A percentile compares a stretch with the other conserved stretches of the same genome.
Evolutionary conservation across 2,329 filamentous ascomycete genomes (phyloP).

Genomic region (Nigrospora sphaerica): DNA sequence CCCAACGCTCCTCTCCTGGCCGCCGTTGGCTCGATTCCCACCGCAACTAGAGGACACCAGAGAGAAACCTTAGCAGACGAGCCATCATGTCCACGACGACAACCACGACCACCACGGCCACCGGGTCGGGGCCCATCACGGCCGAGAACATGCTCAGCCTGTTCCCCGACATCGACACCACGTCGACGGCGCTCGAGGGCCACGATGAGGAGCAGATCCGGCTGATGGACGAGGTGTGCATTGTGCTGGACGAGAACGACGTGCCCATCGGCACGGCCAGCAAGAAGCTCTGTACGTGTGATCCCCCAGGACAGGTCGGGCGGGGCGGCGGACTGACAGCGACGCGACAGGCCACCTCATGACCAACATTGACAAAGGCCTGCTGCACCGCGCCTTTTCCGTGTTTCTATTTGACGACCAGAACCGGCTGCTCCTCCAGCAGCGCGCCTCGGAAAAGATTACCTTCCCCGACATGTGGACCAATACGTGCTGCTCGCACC

Average conservation of each 20-base stretch:
- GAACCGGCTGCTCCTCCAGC: slow-evolving; percentile 88
- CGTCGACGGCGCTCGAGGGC: slow-evolving; percentile 70
- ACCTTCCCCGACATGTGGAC: slow-evolving; percentile 99
- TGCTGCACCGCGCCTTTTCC: slow-evolving; percentile 95
- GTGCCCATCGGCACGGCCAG: slow-evolving; percentile 89
- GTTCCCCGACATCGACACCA: slow-evolving; percentile 76
- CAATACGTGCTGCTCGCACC: slow-evolving; percentile 98
- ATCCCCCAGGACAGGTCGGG: not conserved
- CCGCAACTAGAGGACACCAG: too few relatives aligned
- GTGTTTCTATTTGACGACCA: slow-evolving; percentile 95
- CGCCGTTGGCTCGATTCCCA: too few relatives aligned
- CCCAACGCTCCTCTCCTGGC: too few relatives aligned
- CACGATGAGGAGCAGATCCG: slow-evolving; percentile 98
- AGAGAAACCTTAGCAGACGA: not conserved
- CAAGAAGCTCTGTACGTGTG: slow-evolving; percentile 86
- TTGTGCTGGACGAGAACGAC: slow-evolving; percentile 90
- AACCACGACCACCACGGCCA: slow-evolving; percentile 38
- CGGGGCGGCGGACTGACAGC: not conserved
- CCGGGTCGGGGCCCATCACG: slow-evolving; percentile 58
- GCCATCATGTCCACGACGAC: slow-evolving; percentile 19
- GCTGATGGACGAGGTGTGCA: slow-evolving; percentile 98
- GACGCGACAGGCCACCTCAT: slow-evolving; percentile 77
- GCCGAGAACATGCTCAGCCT: slow-evolving; percentile 80
- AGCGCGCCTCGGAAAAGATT: slow-evolving; percentile 94
- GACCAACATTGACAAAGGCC: slow-evolving; percentile 94